These are phyloP conservation scores for Verbascum thapsus DNA, from an alignment of 257 asterid species.

Conservation along the genomic window DNA sequence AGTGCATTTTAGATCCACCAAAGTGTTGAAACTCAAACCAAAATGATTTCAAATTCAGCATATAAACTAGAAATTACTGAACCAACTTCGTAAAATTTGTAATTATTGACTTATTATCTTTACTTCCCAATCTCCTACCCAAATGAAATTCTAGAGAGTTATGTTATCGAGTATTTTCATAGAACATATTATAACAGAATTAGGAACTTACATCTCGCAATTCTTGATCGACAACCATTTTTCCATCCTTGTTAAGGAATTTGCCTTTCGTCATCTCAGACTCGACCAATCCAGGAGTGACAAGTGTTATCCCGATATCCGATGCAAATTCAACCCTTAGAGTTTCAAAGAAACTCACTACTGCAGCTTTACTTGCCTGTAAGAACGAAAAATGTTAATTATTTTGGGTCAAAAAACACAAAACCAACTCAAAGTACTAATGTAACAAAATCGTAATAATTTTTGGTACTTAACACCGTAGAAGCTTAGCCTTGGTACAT, in stretches of 20 bases:
- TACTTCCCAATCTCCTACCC: no score
- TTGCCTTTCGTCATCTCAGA: conserved; percentile 77
- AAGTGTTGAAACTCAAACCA: no score
- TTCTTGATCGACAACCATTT: conserved; percentile 48
- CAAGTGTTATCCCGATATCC: conserved; percentile 56
- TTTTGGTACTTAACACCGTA: conserved; percentile 46
- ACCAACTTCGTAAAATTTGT: no score
- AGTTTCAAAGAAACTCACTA: conserved; percentile 71
- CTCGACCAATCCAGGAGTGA: conserved; percentile 70
- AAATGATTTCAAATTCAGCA: no score
- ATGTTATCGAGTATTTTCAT: no score
- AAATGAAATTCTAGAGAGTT: not conserved
- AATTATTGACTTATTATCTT: no score
- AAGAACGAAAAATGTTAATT: not conserved
- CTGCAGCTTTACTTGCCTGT: conserved; percentile 91
- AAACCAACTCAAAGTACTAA: not conserved
- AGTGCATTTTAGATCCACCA: no score
- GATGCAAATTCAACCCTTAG: conserved; percentile 60
- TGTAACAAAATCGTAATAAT: not conserved
- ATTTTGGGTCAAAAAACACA: no score
- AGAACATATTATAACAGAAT: not conserved
- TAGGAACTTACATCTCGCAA: conserved; percentile 60
- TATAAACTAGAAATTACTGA: no score
- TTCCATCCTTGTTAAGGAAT: conserved; percentile 49
- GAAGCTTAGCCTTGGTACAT: conserved; percentile 71